Conservation (phyloP, 2,329 filamentous ascomycete species). For the Fusarium nisikadoi region DNA sequence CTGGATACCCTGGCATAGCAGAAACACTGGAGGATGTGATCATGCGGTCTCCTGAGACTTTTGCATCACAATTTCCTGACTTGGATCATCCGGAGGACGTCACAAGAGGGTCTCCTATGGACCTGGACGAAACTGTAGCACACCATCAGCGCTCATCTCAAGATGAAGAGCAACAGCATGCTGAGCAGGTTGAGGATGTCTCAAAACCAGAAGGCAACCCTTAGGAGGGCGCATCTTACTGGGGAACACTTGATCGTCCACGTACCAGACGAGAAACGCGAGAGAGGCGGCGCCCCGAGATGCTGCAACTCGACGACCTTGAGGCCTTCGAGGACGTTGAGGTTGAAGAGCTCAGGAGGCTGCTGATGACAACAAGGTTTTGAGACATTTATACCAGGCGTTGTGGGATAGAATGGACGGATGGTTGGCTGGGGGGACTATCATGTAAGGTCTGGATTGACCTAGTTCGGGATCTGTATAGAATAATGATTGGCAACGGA, state of each 20-base stretch:
- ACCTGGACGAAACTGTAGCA: constrained; percentile 23
- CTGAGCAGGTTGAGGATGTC: constrained; percentile 39
- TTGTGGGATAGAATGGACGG: constrained; percentile 38
- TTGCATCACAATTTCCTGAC: constrained; percentile 40
- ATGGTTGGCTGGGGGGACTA: constrained; percentile 11
- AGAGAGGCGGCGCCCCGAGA: constrained; percentile 8
- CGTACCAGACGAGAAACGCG: constrained; percentile 13
- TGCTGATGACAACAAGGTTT: constrained; percentile 36
- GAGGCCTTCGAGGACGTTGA: constrained; percentile 47
- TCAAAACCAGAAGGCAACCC: constrained; percentile 29
- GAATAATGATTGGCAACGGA: constrained; percentile 37
- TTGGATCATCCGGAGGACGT: constrained; percentile 26
- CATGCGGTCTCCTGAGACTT: constrained; percentile 48
- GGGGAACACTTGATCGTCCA: constrained; percentile 27
- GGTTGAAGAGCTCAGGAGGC: constrained; percentile 41
- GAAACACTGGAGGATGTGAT: constrained; percentile 46
- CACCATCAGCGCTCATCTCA: constrained; percentile 2
- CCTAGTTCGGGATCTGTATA: constrained; percentile 37
- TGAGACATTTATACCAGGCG: constrained; percentile 41
- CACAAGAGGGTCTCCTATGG: constrained; percentile 40
- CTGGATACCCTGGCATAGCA: constrained; percentile 44
- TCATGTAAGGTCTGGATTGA: constrained; percentile 34
- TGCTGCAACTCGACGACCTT: constrained; percentile 34
- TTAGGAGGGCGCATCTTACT: constrained; percentile 35
- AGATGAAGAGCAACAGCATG: constrained; percentile 26